Evolutionary conservation across 768 basidiomycete genomes (phyloP), one percentile per base, ranked within the genome.

Genomic region (Suillus cothurnatus): DNA sequence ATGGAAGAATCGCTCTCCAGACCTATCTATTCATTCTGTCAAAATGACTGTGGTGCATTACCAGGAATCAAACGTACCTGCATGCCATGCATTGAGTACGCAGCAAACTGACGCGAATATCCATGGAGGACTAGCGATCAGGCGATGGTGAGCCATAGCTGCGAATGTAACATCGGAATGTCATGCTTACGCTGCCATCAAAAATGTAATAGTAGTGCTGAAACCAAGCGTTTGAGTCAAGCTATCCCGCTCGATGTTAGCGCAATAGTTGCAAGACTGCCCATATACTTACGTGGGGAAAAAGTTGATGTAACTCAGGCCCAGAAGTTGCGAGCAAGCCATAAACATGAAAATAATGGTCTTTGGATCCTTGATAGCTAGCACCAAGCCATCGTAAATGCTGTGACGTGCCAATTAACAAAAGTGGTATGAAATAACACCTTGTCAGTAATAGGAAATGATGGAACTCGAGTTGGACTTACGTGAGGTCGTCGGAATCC

Each of bases 1-100:
- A 68, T 89, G 89, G 78, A 88, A 87, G 76, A 83, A 89, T 21
- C 88, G 83, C 71, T 89, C 89, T 6, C 88, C 88, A 15, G 85
- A 85, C 64, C 77, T 79, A 66, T 89, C 88, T 84, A 47, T 23
- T 53, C 11, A 23, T 58, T 6, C 19, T 36, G 7, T 61, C 23
- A 17, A 49, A 15, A 41, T 45, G 6, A 26, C 6, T 26, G 21
- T 38, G 21, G 28, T 47, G 58, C 61, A 58, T 45, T 34, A 38
- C 66, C 19, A 61, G 72, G 62, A 43, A 45, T 39, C 26, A 41
- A 5, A 65, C 74, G 58, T 56, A 77, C 82, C 83, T n/a, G 85
- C 84, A 69, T 88, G 79, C 83, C 84, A 84, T 1, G 86, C 87
- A 69, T 81, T 86, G 26, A 83, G 61, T 47, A 80, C 78, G 64